Conservation (phyloP, 768 basidiomycete genomes). For the Leccinum uliginosum region DNA sequence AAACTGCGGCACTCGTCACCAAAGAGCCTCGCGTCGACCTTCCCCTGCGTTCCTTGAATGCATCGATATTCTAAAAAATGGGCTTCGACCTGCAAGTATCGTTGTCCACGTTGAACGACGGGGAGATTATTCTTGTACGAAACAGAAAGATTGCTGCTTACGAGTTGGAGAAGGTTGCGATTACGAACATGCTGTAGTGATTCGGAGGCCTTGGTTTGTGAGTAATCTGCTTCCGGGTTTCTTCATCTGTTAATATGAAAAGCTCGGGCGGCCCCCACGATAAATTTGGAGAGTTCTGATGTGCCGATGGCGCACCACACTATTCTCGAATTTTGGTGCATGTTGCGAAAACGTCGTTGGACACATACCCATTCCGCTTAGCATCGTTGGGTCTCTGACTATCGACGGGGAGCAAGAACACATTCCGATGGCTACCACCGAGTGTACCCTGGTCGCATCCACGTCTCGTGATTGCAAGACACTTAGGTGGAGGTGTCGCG, state of each 20-base stretch:
- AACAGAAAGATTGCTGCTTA: slow-evolving; percentile 94
- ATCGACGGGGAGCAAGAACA: slow-evolving; percentile 82
- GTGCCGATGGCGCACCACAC: slow-evolving; percentile 82
- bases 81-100: slow-evolving; percentile 58
- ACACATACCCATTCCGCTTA: slow-evolving; percentile 93
- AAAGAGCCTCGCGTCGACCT: slow-evolving; percentile 13
- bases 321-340: slow-evolving; percentile 93
- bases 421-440: slow-evolving; percentile 99
- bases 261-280: slow-evolving; percentile 83
- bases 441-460: slow-evolving; percentile 96
- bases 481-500: slow-evolving; percentile 91
- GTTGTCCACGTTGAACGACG: slow-evolving; percentile 71
- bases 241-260: slow-evolving; percentile 2
- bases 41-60: slow-evolving; percentile 63
- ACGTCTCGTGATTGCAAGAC: slow-evolving; percentile 98
- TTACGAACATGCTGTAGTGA: slow-evolving; percentile 77
- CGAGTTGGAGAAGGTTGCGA: slow-evolving; percentile 90
- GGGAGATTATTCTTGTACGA: slow-evolving; percentile 89
- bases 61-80: slow-evolving; percentile 73
- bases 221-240: slow-evolving; percentile 26
- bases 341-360: slow-evolving; percentile 99
- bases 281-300: slow-evolving; percentile 78
- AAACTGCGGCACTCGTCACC: slow-evolving; percentile 12
- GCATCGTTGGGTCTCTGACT: slow-evolving; percentile 91
- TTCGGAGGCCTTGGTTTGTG: slow-evolving; percentile 86